phyloP scores from a whole-genome alignment of 2,329 filamentous ascomycete species.

The Talaromyces sp. region DNA sequence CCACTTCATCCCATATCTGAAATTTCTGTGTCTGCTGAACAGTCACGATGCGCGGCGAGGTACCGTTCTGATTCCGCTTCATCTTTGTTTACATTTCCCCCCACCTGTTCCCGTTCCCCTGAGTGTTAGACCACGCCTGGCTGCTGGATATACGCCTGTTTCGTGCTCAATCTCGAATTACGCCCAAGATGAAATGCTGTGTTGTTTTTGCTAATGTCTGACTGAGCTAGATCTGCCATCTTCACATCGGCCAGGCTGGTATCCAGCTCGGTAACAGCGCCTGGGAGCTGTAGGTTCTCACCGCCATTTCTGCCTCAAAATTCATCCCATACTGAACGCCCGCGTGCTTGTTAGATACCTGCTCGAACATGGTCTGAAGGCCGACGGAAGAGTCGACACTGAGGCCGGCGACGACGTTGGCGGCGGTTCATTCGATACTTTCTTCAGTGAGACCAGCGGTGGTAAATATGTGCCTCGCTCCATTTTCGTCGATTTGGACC shows the following conservation, averaged over 20 bases:
- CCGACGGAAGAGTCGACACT: slow-evolving; percentile 55
- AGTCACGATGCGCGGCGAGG: slow-evolving; percentile 14
- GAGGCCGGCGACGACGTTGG: slow-evolving; percentile 46
- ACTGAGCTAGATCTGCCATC: slow-evolving; percentile 53
- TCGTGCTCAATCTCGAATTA: not conserved
- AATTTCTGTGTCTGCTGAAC: not conserved
- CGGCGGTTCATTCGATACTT: slow-evolving; percentile 58
- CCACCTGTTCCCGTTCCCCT: slow-evolving; percentile 10
- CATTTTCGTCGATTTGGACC: slow-evolving; percentile 64
- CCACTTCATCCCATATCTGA: not conserved
- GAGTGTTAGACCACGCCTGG: not conserved
- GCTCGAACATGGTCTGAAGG: slow-evolving; percentile 59
- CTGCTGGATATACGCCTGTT: not conserved
- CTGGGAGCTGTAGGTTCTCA: slow-evolving; percentile 59
- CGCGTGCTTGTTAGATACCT: slow-evolving; percentile 49
- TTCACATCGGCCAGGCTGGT: slow-evolving; percentile 65
- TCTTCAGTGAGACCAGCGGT: slow-evolving; percentile 60
- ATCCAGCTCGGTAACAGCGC: slow-evolving; percentile 63
- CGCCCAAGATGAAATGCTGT: not conserved
- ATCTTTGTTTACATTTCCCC: slow-evolving; percentile 9
- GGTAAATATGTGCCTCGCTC: slow-evolving; percentile 65
- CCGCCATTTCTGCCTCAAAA: slow-evolving; percentile 21
- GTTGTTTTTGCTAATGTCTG: not conserved
- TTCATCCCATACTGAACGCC: not conserved
- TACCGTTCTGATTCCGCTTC: slow-evolving; percentile 2